Base-by-base conservation (phyloP, 2,329 filamentous ascomycete genomes). In the Cladosporium sp. region DNA sequence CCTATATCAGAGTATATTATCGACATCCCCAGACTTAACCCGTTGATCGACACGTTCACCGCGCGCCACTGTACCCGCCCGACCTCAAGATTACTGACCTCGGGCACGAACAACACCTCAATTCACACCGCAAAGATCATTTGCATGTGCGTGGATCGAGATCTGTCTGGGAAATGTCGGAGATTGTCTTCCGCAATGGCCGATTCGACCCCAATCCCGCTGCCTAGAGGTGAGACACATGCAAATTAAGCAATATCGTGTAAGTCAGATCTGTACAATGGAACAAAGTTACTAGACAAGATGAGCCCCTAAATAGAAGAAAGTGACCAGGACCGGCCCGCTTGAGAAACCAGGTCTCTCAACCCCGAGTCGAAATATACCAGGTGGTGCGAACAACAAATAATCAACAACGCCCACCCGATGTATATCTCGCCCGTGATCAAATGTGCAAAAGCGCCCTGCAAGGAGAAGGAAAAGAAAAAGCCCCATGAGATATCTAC, bases 1-100 rank as follows among this genome's bases (percentile, higher is more conserved):
- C 55, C 55, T 57, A 57, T 57, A 57, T 57, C 33, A 57, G 29
- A n/a, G 12, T 21, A 4, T 40, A 18, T 10, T 57, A 57, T 57
- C 31, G 21, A 33, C 21, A 10, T 28, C 55, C 33, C 55, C 55
- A 37, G 21, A 21, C 21, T 26, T 57, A 57, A 57, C 33, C 55
- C 55, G 55, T 57, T 57, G 55, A 57, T 57, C 55, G 55, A 57
- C 55, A 28, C 10, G 55, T 57, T 57, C 55, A 57, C 55, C 55
- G 55, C 33, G 11, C 55, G n/a, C 55, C 55, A 53, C 50, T 11
- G 31, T 31, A 1, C 2, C 28, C 12, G 31, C 52, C 26, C 29
- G 28, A 21, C 18, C 29, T 31, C 21, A 29, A 31, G 10, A 33
- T 31, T 12, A 11, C n/a, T n/a, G 28, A n/a, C 52, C 28, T 55